These are phyloP conservation scores for Saksenaea vasiformis DNA, from an alignment of 371 early-diverging fungal genomes.

Conservation along the genomic window DNA sequence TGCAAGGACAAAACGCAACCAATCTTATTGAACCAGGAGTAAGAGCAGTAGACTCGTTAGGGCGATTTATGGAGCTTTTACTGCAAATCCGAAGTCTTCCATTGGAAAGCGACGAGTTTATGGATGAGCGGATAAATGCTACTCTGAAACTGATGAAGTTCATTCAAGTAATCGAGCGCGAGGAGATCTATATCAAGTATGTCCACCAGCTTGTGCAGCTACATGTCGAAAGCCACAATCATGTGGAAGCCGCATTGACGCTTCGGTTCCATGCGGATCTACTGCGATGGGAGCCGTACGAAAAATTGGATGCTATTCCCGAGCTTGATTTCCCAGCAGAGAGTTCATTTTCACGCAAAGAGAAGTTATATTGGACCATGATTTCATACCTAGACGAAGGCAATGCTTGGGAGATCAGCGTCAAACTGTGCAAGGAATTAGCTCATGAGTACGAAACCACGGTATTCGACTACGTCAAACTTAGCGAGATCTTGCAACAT, in stretches of 20 bases:
- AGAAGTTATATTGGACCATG: constrained; percentile 62
- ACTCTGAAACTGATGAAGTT: constrained; percentile 68
- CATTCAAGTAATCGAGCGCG: constrained; percentile 62
- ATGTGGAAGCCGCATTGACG: constrained; percentile 71
- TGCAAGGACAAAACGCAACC: constrained; percentile 19
- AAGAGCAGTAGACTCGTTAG: constrained; percentile 55
- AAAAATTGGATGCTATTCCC: constrained; percentile 45
- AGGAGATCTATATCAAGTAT: constrained; percentile 73
- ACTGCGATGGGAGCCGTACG: constrained; percentile 62
- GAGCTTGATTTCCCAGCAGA: constrained; percentile 58
- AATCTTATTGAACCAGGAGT: constrained; percentile 25
- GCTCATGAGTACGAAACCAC: constrained; percentile 58
- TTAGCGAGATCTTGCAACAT: constrained; percentile 55
- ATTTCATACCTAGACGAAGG: constrained; percentile 65
- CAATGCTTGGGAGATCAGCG: constrained; percentile 73
- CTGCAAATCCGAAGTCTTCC: constrained; percentile 64
- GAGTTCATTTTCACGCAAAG: constrained; percentile 67
- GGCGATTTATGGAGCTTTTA: constrained; percentile 56
- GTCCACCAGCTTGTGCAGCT: constrained; percentile 66
- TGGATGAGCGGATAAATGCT: constrained; percentile 67
- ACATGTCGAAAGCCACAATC: constrained; percentile 62
- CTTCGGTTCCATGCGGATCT: constrained; percentile 72
- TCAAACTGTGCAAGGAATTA: constrained; percentile 65
- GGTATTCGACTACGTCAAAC: constrained; percentile 58
- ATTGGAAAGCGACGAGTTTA: constrained; percentile 56